phyloP scores from a whole-genome alignment of 768 basidiomycete genomes.

The Pleurotus pulmonarius region DNA sequence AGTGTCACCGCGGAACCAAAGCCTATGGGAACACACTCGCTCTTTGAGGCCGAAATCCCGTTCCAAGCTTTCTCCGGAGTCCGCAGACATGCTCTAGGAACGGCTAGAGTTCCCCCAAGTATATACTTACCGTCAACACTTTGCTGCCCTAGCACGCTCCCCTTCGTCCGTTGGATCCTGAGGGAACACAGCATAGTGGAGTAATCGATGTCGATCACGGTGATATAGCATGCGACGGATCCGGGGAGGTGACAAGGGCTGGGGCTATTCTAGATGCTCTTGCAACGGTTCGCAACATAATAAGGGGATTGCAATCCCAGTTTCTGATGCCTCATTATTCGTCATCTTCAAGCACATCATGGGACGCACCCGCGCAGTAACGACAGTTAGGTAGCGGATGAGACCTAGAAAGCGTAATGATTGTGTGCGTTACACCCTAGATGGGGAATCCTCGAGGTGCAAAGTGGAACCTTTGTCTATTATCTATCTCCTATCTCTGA shows the following conservation, averaged over 20 bases:
- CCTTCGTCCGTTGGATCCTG: too few relatives aligned
- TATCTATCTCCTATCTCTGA: slow-evolving; percentile 7
- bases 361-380: neutral
- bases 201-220: too few relatives aligned
- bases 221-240: too few relatives aligned
- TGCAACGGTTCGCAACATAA: too few relatives aligned
- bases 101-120: neutral
- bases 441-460: slow-evolving; percentile 7
- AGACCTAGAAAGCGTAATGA: neutral
- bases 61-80: slow-evolving; percentile 5
- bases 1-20: neutral
- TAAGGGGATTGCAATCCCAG: too few relatives aligned
- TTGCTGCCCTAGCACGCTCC: neutral
- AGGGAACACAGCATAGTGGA: too few relatives aligned
- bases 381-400: neutral
- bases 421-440: slow-evolving; percentile 5
- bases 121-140: neutral
- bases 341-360: neutral
- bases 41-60: slow-evolving; percentile 1
- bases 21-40: neutral
- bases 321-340: too few relatives aligned
- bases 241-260: too few relatives aligned
- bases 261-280: too few relatives aligned
- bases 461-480: neutral
- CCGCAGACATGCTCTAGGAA: neutral